A percentile compares a stretch with the other conserved stretches of the same genome.
These are phyloP conservation scores for Penicillium maclennaniae DNA, from an alignment of 495 filamentous ascomycete species.

Conservation along the genomic window DNA sequence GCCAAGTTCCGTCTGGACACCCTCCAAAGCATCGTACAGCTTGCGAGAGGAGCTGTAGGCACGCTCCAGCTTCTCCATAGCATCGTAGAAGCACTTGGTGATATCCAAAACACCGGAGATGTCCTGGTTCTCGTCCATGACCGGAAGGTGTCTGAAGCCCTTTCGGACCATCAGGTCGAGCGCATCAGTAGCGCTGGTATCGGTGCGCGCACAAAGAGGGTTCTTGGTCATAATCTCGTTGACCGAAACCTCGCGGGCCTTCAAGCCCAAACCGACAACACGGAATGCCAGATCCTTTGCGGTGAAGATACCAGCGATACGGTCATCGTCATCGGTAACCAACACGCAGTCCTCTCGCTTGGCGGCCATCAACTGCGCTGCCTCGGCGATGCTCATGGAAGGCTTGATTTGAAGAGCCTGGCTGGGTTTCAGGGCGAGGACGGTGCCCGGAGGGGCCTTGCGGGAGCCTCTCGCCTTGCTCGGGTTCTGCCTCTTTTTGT, in stretches of 20 bases:
- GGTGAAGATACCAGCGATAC: conserved; percentile 97
- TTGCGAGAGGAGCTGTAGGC: conserved; percentile 95
- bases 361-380: conserved; percentile 97
- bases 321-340: conserved; percentile 95
- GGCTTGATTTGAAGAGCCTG: conserved; percentile 98
- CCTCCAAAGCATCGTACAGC: conserved; percentile 94
- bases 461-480: conserved; percentile 74
- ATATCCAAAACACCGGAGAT: conserved; percentile 98
- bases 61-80: conserved; percentile 98
- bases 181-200: conserved; percentile 96
- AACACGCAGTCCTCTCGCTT: conserved; percentile 99
- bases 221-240: conserved; percentile 99
- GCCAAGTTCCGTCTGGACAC: conserved; percentile 96
- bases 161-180: conserved; percentile 97
- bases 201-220: conserved; percentile 91
- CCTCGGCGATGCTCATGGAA: conserved; percentile 87
- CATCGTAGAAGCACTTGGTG: conserved; percentile 99
- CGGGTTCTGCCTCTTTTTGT: conserved; percentile 84
- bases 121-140: conserved; percentile 99
- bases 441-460: conserved; percentile 93
- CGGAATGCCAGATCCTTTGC: conserved; percentile 98
- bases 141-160: conserved; percentile 93
- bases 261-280: conserved; percentile 89
- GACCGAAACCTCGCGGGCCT: conserved; percentile 85
- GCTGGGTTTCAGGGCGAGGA: conserved; percentile 90